A percentile compares a stretch with the other conserved stretches of the same genome.
phyloP scores from a whole-genome alignment of 2,329 filamentous ascomycete species.

The Metarhizium brunneum region DNA sequence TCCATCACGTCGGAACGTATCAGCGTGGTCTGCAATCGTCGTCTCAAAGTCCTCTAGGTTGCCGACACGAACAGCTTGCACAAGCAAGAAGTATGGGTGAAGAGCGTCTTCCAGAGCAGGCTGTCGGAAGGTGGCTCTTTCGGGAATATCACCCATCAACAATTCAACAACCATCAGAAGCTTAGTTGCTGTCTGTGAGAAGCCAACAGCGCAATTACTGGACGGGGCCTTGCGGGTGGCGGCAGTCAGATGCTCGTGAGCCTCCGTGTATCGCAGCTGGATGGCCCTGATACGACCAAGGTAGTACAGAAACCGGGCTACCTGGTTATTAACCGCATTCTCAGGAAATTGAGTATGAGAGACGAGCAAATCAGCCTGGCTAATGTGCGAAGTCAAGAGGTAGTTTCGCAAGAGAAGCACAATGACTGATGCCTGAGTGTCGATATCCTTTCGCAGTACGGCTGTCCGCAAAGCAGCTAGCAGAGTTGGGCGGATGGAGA shows the following conservation, averaged over 20 bases:
- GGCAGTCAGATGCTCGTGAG: conserved; percentile 85
- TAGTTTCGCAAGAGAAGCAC: conserved; percentile 94
- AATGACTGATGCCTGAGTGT: conserved; percentile 95
- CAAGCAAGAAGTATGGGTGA: conserved; percentile 86
- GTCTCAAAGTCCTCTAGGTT: conserved; percentile 90
- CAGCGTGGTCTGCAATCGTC: conserved; percentile 70
- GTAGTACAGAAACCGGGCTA: conserved; percentile 95
- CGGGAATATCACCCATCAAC: conserved; percentile 96
- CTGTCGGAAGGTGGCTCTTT: conserved; percentile 88
- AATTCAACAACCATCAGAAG: conserved; percentile 93
- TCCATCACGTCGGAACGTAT: conserved; percentile 83
- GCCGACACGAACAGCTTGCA: conserved; percentile 92
- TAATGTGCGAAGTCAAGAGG: conserved; percentile 90
- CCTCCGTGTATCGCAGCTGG: conserved; percentile 93
- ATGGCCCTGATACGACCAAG: conserved; percentile 93
- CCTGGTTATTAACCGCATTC: conserved; percentile 94
- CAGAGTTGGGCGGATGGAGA: conserved; percentile 76
- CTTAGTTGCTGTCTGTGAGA: conserved; percentile 94
- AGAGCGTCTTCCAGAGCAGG: conserved; percentile 78
- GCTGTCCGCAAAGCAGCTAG: conserved; percentile 85
- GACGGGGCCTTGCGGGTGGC: conserved; percentile 93
- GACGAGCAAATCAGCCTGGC: conserved; percentile 89
- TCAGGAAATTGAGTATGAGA: conserved; percentile 93
- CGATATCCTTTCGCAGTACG: conserved; percentile 92
- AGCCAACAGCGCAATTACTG: conserved; percentile 79